Evolutionary conservation across 768 basidiomycete species (phyloP), one percentile per base, ranked within the genome.

Genomic region (Favolaschia claudopus): DNA sequence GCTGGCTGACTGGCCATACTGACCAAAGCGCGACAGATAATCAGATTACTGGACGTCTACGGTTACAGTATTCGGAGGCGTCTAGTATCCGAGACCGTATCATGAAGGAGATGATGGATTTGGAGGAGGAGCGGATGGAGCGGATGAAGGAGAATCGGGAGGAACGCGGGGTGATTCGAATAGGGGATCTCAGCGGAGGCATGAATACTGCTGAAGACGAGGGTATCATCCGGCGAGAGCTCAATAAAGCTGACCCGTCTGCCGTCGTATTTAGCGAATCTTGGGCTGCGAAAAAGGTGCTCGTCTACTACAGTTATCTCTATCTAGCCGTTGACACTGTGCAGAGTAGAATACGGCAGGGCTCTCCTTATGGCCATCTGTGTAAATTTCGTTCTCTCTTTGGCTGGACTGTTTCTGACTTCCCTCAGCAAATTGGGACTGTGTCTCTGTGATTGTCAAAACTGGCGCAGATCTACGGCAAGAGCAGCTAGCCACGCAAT

Each of bases 391-490:
- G 40, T 54, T 52, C 43, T 40, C 49, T 37, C 20, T 58, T n/a
- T 38, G 31, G 20, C 48, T 24, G 43, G 28, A n/a, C 32, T 61
- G 20, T 55, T 48, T 47, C 33, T 45, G 29, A 44, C 38, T 17
- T 58, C 12, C 17, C 44, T 53, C 67, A 91, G 89, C 85, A 22
- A 88, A 81, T 63, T 92, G 89, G 89, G 89, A 96, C 71, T 95
- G 95, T 66, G 85, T 97, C 39, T 96, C 96, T 8, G 95, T 98
- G 36, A 99, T 99, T 58, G 95, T 99, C 70, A 99, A 99, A 77
- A 99, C 96, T 6, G 96, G 96, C 3, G 96, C 91, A 31, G 97
- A 99, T 73, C 73, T 99, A 51, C 87, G 97, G 39, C 97, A 99
- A 76, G 97, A 99, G 70, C 97, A 99, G 74, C 82, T 99, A 22